Evolutionary conservation across 495 filamentous ascomycete genomes (phyloP), one percentile per base, ranked within the genome.

Genomic region (Parachaetomium inaequale): DNA sequence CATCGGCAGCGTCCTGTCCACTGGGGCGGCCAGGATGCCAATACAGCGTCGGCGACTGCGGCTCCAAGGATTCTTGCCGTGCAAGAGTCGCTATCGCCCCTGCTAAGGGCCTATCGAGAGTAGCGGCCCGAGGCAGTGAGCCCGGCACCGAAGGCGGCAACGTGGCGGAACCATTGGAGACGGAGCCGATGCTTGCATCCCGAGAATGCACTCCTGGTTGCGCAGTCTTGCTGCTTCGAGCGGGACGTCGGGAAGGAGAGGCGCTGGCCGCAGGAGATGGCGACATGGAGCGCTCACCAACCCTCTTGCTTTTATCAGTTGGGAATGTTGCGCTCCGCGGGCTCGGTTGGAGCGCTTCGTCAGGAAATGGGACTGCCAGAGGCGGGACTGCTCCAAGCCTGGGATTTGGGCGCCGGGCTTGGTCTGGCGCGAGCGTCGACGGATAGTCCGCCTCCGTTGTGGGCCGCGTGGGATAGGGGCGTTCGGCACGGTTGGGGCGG

Each of bases 311-410:
- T 8, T 63, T 66, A 21, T 72, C 67, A 57, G 66, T 64, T 7
- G 75, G 74, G 19, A 78, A 76, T 6, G 75, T 73, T 19, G 75
- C 47, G 34, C 72, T 76, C 29, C 74, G 68, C 10, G 76, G 58
- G 56, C 68, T 74, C 7, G 62, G 54, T n/a, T 63, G 32, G 3
- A 52, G 59, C 1, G 62, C 34, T 8, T 58, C 28, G 11, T 69
- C 64, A 0, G 51, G 52, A 28, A 72, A 65, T 15, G 56, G 63
- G 0, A 43, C 55, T n/a, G 54, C 57, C 31, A 64, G 54, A 7
- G 68, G 50, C 36, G 68, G 63, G 10, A 65, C 17, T 15, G 62
- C 62, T 11, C 45, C 59, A 17, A 58, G 58, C 40, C 63, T 70
- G 29, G 59, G 36, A 17, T 61, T 61, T 4, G 64, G 38, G 15